Evolutionary conservation across 1,284 basidiomycete species (phyloP), one percentile per base, ranked within the genome.

Genomic region (Moesziomyces parantarcticus): DNA sequence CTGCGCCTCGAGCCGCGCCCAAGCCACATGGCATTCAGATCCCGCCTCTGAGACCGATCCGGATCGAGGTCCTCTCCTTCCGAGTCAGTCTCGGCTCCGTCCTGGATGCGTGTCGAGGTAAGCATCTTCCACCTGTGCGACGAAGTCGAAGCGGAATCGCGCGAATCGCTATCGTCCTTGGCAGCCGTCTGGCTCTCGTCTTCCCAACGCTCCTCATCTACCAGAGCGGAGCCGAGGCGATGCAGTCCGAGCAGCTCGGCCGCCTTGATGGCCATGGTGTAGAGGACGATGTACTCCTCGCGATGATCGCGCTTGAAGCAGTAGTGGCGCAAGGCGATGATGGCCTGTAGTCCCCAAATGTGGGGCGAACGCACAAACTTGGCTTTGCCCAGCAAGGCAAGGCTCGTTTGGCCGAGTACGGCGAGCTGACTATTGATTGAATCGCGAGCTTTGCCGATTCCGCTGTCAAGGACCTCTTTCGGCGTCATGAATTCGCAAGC

Each of bases 121-220:
- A 75, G 52, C 51, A 59, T 59, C 53, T 60, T 66, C 62, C 72
- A 72, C 21, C 68, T 62, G 51, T 71, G 68, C 29, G 48, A 26
- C 22, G 55, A 36, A 23, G 53, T 20, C 13, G 61, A 26, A 29
- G 29, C 29, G 18, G 50, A 8, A 14, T 56, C 57, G 23, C 63
- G 62, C 40, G 60, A 52, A 10, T 69, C 53, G 11, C 36, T 22
- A 14, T n/a, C 23, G 11, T n/a, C 36, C 32, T 57, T 56, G 1
- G 8, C 22, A 13, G 47, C 50, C 1, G 47, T 22, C 11, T 46
- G 54, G 32, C 48, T 57, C 36, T 69, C 65, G 7, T 79, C 58
- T 14, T 57, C 25, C 77, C 77, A 79, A 22, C 58, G 57, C 13
- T 74, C 64, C 41, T 77, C 70, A 26, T 79, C 77, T 23, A 60